Base-by-base conservation (phyloP, 2,329 filamentous ascomycete genomes). In the Aureobasidium sp. region DNA sequence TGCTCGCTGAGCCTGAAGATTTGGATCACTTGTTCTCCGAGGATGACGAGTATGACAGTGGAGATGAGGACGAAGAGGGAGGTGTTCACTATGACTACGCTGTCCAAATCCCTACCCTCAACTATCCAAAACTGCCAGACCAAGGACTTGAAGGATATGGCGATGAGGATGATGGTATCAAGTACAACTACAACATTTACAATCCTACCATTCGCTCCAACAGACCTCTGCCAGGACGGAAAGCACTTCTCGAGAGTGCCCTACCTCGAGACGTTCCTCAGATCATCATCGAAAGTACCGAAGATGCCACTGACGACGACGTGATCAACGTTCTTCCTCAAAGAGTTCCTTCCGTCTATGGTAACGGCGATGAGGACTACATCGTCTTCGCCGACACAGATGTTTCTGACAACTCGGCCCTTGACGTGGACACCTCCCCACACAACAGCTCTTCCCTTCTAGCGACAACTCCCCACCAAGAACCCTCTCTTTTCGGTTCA, bases 341-440 rank as follows among this genome's bases (percentile, higher is more conserved):
- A 13, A 10, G 17, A 20, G 20, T 17, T 26, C 27, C 53, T 44
- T 17, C 13, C 9, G 24, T 44, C 39, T 57, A 57, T 10, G 41
- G 12, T 4, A 5, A 17, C 5, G 41, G n/a, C 1, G 56, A 59
- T 10, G 56, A 59, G 13, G 56, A 59, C 15, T 12, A 24, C 15
- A 59, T 59, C n/a, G 44, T 59, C 44, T 59, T 59, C 29, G 20
- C 32, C 44, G 43, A 48, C 20, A 37, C 44, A 8, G 46, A 51
- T 9, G 44, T 26, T 10, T 34, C 8, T n/a, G 46, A 48, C 55
- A 59, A 59, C 34, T 24, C 34, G 5, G 20, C 15, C 8, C 32
- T 41, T 13, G 36, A 39, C 17, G 24, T 32, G 15, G 36, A 29
- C 36, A 6, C 39, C 20, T 6, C 17, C n/a, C 24, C 47, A 20